A percentile compares a stretch with the other conserved stretches of the same genome.
These are phyloP conservation scores for Daldinia eschscholtzii DNA, from an alignment of 2,329 filamentous ascomycete genomes.

Conservation along the genomic window DNA sequence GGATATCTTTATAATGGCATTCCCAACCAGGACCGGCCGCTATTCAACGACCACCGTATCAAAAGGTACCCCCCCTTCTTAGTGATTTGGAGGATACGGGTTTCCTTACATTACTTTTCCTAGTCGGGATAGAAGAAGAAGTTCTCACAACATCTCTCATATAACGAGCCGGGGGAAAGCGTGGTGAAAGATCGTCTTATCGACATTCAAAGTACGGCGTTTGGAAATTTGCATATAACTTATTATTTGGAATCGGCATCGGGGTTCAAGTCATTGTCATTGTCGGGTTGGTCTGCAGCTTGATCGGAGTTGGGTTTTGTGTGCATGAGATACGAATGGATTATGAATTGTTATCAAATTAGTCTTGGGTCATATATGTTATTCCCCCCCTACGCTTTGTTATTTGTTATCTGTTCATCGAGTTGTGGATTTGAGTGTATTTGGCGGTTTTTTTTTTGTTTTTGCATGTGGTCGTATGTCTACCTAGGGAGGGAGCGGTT, in stretches of 20 bases:
- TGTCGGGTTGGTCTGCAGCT: conserved; percentile 13
- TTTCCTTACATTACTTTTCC: background rate
- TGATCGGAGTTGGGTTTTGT: background rate
- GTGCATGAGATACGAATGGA: conserved; percentile 38
- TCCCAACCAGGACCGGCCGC: background rate
- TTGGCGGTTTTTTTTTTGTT: background rate
- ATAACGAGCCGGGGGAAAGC: background rate
- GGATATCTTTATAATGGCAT: background rate
- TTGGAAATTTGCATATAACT: conserved; percentile 19
- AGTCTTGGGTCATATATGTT: background rate
- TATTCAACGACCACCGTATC: background rate
- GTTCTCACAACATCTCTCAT: background rate
- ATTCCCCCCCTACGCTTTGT: background rate
- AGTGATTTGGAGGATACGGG: background rate
- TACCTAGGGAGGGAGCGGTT: background rate
- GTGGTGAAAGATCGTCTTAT: conserved; percentile 10
- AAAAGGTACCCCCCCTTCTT: background rate
- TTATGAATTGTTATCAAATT: conserved; percentile 4
- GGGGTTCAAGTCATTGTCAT: conserved; percentile 15
- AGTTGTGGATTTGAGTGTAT: background rate
- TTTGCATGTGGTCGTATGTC: conserved; percentile 1
- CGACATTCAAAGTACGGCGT: conserved; percentile 24
- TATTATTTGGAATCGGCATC: background rate
- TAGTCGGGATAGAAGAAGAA: background rate
- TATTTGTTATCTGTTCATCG: background rate